These are phyloP conservation scores for Cadophora malorum DNA, from an alignment of 2,329 filamentous ascomycete species.

Conservation along the genomic window DNA sequence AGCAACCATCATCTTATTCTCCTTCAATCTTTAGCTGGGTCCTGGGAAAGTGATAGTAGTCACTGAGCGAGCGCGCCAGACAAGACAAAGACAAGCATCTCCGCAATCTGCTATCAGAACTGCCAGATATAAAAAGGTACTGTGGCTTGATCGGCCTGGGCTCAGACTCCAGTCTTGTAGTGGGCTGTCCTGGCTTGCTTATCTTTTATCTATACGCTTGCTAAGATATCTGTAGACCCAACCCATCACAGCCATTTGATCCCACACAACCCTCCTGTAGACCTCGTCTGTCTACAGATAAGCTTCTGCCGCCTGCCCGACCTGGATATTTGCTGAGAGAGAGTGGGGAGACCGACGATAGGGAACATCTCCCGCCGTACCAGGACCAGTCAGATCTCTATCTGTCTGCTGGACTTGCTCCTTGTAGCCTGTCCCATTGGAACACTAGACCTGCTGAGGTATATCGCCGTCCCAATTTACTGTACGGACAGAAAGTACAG, in stretches of 20 bases:
- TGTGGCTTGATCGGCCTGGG: slow-evolving; percentile 15
- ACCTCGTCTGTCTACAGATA: slow-evolving; percentile 19
- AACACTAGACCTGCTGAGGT: slow-evolving; percentile 12
- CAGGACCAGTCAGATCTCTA: slow-evolving; percentile 34
- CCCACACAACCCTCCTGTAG: neutral
- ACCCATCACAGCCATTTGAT: slow-evolving; percentile 2
- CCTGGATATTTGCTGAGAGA: slow-evolving; percentile 16
- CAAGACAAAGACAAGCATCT: slow-evolving; percentile 8
- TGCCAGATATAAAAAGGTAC: slow-evolving; percentile 26
- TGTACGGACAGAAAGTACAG: slow-evolving; percentile 24
- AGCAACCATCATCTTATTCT: slow-evolving; percentile 41
- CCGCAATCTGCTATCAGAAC: neutral
- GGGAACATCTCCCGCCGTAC: neutral
- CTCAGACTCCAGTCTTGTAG: slow-evolving; percentile 3
- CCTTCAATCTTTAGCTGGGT: slow-evolving; percentile 42
- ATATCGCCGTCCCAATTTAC: slow-evolving; percentile 14
- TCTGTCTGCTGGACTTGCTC: slow-evolving; percentile 35
- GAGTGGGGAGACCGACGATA: slow-evolving; percentile 36
- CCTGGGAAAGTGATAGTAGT: slow-evolving; percentile 38
- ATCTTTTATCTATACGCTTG: slow-evolving; percentile 22
- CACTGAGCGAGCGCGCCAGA: neutral
- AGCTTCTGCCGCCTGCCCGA: slow-evolving; percentile 17
- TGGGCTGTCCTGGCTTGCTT: slow-evolving; percentile 6
- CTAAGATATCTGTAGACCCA: slow-evolving; percentile 22
- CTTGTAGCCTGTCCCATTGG: slow-evolving; percentile 25